phyloP scores from a whole-genome alignment of 2,329 filamentous ascomycete species.

The Calycina herbarum region DNA sequence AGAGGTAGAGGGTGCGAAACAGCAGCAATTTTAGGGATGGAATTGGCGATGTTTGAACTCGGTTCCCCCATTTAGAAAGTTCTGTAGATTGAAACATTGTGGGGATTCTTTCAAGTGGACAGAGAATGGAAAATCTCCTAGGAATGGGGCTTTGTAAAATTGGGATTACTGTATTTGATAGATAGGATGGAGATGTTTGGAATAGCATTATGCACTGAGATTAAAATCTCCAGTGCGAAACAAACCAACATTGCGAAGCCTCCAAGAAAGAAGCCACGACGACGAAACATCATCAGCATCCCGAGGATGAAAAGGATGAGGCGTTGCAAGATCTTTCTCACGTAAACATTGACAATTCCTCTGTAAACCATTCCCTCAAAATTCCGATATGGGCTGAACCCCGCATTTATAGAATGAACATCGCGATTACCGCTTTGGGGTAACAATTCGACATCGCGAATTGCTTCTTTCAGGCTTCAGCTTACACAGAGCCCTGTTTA shows the following conservation, averaged over 20 bases:
- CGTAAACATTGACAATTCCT: background rate
- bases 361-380: background rate
- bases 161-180: background rate
- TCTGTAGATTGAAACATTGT: too few species aligned
- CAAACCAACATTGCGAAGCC: background rate
- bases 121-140: too few species aligned
- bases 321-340: background rate
- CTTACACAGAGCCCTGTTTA: background rate
- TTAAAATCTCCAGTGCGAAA: background rate
- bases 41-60: too few species aligned
- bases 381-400: background rate
- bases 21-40: too few species aligned
- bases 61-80: too few species aligned
- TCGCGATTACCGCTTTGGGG: background rate
- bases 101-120: too few species aligned
- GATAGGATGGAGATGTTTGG: background rate
- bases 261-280: background rate
- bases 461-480: background rate
- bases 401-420: background rate
- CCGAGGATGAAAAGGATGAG: background rate
- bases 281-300: background rate
- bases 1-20: too few species aligned
- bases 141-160: background rate
- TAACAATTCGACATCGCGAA: background rate
- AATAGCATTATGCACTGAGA: background rate